A percentile compares a stretch with the other conserved stretches of the same genome.
Evolutionary conservation across 495 filamentous ascomycete genomes (phyloP).

Genomic region (Cryomyces antarcticus): DNA sequence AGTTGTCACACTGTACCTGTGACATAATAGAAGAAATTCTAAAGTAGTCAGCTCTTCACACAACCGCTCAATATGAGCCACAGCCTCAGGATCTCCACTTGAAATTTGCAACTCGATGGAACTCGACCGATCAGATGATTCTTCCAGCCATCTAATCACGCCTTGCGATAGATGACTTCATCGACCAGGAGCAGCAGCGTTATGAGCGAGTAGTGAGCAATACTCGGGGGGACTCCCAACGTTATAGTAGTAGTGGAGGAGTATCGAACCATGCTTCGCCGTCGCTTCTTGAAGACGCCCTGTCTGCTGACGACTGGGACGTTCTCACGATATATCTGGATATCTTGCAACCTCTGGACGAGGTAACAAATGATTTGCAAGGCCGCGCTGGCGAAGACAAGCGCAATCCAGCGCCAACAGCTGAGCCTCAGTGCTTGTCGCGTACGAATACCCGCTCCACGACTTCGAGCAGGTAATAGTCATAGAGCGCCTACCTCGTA

Average conservation of each 20-base stretch:
- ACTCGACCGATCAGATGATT: constrained; percentile 1
- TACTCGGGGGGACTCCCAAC: too few relatives aligned
- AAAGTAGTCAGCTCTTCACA: too few relatives aligned
- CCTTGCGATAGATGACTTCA: constrained; percentile 2
- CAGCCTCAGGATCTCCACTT: background rate
- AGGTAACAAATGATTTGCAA: constrained; percentile 1
- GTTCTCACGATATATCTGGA: constrained; percentile 1
- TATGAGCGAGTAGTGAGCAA: background rate
- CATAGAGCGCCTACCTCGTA: too few relatives aligned
- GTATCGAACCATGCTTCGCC: background rate
- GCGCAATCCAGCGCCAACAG: too few relatives aligned
- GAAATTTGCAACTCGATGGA: constrained; percentile 4
- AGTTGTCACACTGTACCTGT: too few relatives aligned
- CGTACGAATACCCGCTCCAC: too few relatives aligned
- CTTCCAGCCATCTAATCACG: constrained; percentile 2
- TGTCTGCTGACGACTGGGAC: constrained; percentile 1
- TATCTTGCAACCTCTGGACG: constrained; percentile 1
- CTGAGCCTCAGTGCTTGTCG: too few relatives aligned
- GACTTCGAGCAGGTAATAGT: too few relatives aligned
- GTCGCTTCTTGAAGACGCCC: background rate
- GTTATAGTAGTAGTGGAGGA: background rate
- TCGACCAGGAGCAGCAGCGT: background rate
- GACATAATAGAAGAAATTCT: too few relatives aligned
- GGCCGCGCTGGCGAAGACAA: background rate
- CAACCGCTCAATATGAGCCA: too few relatives aligned